Evolutionary conservation across 805 yeast species (phyloP), one percentile per base, ranked within the genome.

Genomic region (Zygoascus bituminiphila): DNA sequence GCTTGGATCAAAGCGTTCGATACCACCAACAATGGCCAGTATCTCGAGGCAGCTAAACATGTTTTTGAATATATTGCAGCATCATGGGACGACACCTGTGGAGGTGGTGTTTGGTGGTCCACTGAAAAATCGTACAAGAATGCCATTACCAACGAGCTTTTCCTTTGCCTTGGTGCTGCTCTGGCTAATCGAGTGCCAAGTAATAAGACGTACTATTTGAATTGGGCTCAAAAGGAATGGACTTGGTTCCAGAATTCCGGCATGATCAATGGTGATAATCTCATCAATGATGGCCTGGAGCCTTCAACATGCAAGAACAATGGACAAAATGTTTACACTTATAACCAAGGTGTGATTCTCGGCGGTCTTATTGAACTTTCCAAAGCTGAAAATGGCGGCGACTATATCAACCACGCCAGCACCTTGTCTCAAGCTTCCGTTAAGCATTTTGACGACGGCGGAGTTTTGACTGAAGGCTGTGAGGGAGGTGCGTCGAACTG

Each of bases 101-200:
- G 37, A 6, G 55, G 55, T 14, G 55, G 55, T 4, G 29, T 52
- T 9, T 47, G 49, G 51, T 52, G 55, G 55, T 25, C 38, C 10
- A 44, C 42, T 3, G 47, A 38, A 5, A 37, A 36, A 17, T 26
- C 46, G 15, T 52, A 52, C 25, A 47, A 46, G 39, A 47, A 45
- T 23, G 55, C 55, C 20, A 50, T 52, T 21, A 22, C 53, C 29
- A 52, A 52, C 26, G 55, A 52, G 37, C 45, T 52, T 14, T 52
- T 47, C 35, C 33, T 52, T 9, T 12, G 41, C 3, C 40, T 52
- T 3, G 47, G 50, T 5, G 51, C 55, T 3, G 21, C 43, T 14
- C 23, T 52, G 44, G 53, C 53, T 15, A 52, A 43, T 29, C 42
- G 55, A 35, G 46, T 42, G 5, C 12, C 41, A 15, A 14, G 35